These are phyloP conservation scores for Alliaria petiolata DNA, from an alignment of 345 rosid genomes.

Conservation along the genomic window DNA sequence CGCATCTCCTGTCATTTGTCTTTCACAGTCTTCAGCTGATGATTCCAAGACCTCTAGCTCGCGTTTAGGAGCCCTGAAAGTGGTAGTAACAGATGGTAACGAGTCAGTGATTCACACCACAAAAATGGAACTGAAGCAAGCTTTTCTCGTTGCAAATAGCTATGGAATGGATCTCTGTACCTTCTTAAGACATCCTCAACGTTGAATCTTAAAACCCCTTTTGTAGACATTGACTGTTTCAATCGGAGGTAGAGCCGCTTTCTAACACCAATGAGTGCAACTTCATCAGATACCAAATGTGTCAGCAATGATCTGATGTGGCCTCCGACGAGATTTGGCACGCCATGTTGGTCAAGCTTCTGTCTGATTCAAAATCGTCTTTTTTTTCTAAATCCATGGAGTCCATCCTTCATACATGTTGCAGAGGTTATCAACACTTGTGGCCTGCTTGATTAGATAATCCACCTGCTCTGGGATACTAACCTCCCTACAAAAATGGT, in stretches of 20 bases:
- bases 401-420: conserved; percentile 99
- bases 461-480: conserved; percentile 80
- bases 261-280: conserved; percentile 3
- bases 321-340: neutral
- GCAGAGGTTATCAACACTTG: conserved; percentile 82
- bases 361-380: neutral
- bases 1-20: neutral
- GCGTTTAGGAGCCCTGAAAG: neutral
- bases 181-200: conserved; percentile 1
- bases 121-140: neutral
- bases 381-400: conserved; percentile 68
- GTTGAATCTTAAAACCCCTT: neutral
- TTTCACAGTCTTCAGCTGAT: neutral
- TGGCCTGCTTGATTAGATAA: conserved; percentile 80
- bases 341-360: conserved; percentile 5
- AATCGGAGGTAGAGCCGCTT: neutral
- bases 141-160: neutral
- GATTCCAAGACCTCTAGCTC: neutral
- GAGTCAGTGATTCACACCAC: neutral
- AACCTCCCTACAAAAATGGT: conserved; percentile 51
- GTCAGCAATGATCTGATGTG: neutral
- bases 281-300: conserved; percentile 12
- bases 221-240: conserved; percentile 7
- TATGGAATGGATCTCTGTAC: neutral
- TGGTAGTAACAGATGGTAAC: neutral